Evolutionary conservation across 768 basidiomycete species (phyloP), one percentile per base, ranked within the genome.

Genomic region (Termitomyces eurrhizus): DNA sequence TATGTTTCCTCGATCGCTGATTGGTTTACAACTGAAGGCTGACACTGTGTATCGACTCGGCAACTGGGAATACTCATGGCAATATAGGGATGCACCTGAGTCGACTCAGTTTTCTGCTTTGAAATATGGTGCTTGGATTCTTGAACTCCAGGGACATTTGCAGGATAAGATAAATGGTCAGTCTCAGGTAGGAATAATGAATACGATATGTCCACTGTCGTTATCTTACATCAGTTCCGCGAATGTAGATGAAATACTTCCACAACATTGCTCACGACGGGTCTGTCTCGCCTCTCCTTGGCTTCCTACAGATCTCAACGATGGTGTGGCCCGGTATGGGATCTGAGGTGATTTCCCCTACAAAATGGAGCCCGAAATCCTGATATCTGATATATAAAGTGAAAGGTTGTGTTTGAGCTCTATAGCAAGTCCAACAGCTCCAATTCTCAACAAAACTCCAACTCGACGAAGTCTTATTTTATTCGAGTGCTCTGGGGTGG

Each of bases 271-370:
- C 77, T 2, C 81, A 83, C 58, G 82, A 83, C 54, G 81, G 81
- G 12, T 83, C 82, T 1, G 75, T 82, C 18, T 73, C 81, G 1
- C 69, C 79, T 16, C 73, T 81, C 1, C 77, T 83, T 33, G 82
- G 82, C 2, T 77, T 81, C 58, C 68, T 82, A 33, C 81, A 83
- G 64, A 72, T 82, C 13, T 72, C 75, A 5, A 65, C 76, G 52
- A 83, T 83, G 81, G 79, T 79, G 13, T 83, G 82, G 82, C 82
- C 82, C 14, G 82, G 82, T 35, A 83, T 82, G 80, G 81, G 81
- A 33, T 75, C 78, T n/a, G 80, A 81, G 66, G 76, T 74, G 60
- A 21, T 50, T 32, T 5, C 9, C 36, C 11, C 26, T 9, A 46
- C 14, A 12, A 7, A 26, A 24, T 42, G 24, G 44, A 21, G 21